Conservation (phyloP, 108 stramenopile genomes). For the Tribonema minus region DNA sequence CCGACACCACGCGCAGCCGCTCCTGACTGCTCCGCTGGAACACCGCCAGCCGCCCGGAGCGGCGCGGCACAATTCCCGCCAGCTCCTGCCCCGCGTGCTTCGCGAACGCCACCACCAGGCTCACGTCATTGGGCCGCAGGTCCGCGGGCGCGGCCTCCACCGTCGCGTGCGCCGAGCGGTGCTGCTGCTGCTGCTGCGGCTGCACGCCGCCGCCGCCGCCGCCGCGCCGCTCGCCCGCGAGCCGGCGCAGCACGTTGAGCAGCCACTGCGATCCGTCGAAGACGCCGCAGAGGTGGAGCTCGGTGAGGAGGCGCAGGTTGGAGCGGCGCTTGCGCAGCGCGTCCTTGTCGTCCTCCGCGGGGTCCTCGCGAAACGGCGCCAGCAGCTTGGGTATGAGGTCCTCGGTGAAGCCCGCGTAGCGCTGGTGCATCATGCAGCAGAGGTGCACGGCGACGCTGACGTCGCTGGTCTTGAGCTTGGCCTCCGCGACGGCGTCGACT, state of each 20-base stretch:
- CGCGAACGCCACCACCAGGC: background rate
- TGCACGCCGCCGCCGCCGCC: no score
- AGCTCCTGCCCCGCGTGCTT: conserved; percentile 4
- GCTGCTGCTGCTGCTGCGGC: no score
- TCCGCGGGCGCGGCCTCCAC: background rate
- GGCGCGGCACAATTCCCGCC: background rate
- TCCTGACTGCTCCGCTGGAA: no score
- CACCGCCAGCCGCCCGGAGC: no score
- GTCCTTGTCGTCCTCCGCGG: conserved; percentile 18
- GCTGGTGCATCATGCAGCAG: conserved; percentile 48
- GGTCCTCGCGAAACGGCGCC: conserved; percentile 1
- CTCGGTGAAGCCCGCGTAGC: conserved; percentile 37
- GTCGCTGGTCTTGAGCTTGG: conserved; percentile 59
- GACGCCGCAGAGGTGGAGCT: conserved; percentile 37
- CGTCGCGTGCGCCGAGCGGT: background rate
- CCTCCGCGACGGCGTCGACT: conserved; percentile 73
- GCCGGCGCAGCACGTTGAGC: conserved; percentile 3
- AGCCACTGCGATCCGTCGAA: conserved; percentile 15
- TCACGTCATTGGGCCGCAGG: background rate
- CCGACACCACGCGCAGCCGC: background rate
- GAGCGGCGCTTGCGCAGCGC: background rate
- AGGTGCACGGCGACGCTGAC: conserved; percentile 48
- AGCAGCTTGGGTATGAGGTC: conserved; percentile 33
- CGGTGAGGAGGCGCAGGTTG: conserved; percentile 34
- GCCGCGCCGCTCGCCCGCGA: background rate